phyloP scores from a whole-genome alignment of 2,329 filamentous ascomycete genomes.

The Metarhizium album region DNA sequence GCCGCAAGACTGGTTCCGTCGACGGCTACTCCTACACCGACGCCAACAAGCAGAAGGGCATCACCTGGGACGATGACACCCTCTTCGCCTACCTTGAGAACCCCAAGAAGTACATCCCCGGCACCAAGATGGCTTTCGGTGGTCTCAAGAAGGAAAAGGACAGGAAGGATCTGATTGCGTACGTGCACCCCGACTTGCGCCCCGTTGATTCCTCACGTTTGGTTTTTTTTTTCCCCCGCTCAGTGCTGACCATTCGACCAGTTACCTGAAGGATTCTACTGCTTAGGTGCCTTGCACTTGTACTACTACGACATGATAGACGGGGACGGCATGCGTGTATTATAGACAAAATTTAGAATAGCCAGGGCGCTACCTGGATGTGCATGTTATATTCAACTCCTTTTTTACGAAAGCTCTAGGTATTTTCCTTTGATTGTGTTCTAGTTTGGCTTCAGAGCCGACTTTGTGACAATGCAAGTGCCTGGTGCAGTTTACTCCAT shows the following conservation, averaged over 20 bases:
- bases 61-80: conserved; percentile 77
- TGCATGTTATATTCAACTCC: conserved; percentile 26
- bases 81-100: conserved; percentile 99
- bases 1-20: conserved; percentile 85
- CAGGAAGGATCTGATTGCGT: conserved; percentile 97
- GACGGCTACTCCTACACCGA: conserved; percentile 96
- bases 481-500: neutral
- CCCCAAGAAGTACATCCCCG: conserved; percentile 99
- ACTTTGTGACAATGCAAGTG: neutral
- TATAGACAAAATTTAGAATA: conserved; percentile 25
- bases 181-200: conserved; percentile 30
- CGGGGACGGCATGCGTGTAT: conserved; percentile 24
- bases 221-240: neutral
- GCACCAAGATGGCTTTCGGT: conserved; percentile 99
- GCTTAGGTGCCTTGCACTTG: conserved; percentile 39
- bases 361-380: conserved; percentile 15
- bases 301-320: conserved; percentile 29
- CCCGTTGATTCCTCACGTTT: no score
- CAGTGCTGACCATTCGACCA: conserved; percentile 23
- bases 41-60: conserved; percentile 96
- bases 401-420: conserved; percentile 19
- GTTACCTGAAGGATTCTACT: conserved; percentile 60
- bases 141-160: conserved; percentile 99
- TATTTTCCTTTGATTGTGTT: no score
- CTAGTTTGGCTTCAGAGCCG: neutral